Percentiles rank a stretch among this genome's conserved stretches.
phyloP scores from a whole-genome alignment of 2,329 filamentous ascomycete genomes.

The Chaetoscypha palmicola region DNA sequence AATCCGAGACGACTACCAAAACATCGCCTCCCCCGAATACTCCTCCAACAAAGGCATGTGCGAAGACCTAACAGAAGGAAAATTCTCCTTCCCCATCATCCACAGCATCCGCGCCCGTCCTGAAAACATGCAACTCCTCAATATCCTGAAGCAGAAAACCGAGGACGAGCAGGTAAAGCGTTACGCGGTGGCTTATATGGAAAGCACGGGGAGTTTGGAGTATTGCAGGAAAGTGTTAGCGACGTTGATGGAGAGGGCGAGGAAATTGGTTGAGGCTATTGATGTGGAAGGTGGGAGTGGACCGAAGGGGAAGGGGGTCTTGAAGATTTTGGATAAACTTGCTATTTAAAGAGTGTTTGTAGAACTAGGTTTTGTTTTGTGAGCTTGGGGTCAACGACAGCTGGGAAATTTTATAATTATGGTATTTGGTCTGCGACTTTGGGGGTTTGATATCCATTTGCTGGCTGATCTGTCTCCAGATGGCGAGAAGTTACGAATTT shows the following conservation, averaged over 20 bases:
- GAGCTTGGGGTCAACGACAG: too few relatives aligned
- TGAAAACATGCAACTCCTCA: constrained; percentile 71
- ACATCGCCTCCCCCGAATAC: constrained; percentile 70
- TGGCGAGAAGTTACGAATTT: too few relatives aligned
- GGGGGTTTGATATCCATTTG: too few relatives aligned
- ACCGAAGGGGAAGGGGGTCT: constrained; percentile 50
- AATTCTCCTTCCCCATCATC: constrained; percentile 94
- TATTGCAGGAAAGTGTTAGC: constrained; percentile 67
- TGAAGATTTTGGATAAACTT: constrained; percentile 64
- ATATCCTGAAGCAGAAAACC: constrained; percentile 87
- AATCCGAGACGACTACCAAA: constrained; percentile 90
- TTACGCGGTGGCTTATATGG: constrained; percentile 89
- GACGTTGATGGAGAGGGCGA: constrained; percentile 57
- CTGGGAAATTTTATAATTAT: too few relatives aligned
- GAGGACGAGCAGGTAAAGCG: constrained; percentile 80
- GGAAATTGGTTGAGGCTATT: constrained; percentile 55
- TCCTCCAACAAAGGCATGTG: constrained; percentile 86
- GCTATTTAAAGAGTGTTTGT: constrained; percentile 29
- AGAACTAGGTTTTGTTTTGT: too few relatives aligned
- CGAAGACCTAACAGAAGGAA: constrained; percentile 93
- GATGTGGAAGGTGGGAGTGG: constrained; percentile 54
- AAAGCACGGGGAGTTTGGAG: constrained; percentile 79
- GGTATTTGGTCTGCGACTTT: too few relatives aligned
- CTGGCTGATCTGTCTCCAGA: too few relatives aligned
- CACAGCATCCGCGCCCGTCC: constrained; percentile 79